Conservation (phyloP, 192 early-diverging fungal species). For the Umbelopsis isabellina region DNA sequence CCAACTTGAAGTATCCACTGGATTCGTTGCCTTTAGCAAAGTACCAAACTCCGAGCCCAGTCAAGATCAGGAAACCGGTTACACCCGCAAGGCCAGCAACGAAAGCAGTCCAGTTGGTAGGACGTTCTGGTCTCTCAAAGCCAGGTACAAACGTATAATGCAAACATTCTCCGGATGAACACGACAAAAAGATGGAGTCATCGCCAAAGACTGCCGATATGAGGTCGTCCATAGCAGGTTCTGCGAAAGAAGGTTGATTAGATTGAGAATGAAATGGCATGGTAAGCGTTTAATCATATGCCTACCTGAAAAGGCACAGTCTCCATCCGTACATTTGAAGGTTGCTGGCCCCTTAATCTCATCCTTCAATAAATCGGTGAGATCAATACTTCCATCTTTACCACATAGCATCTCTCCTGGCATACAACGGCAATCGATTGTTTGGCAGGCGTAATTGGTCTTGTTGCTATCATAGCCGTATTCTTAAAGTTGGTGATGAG, state of each 20-base stretch:
- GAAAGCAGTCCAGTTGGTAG: conserved; percentile 48
- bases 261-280: neutral
- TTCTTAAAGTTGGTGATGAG: conserved; percentile 27
- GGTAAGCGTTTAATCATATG: neutral
- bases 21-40: conserved; percentile 29
- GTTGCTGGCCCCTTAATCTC: conserved; percentile 77
- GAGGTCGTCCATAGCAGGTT: conserved; percentile 83
- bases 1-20: conserved; percentile 42
- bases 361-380: conserved; percentile 78
- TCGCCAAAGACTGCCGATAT: conserved; percentile 84
- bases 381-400: conserved; percentile 75
- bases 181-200: conserved; percentile 75
- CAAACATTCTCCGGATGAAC: conserved; percentile 84
- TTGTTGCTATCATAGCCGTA: conserved; percentile 53
- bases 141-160: conserved; percentile 88
- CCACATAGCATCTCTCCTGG: conserved; percentile 84
- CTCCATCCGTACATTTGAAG: conserved; percentile 61
- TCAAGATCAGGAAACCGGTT: conserved; percentile 35
- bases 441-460: conserved; percentile 69
- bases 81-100: conserved; percentile 45
- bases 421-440: conserved; percentile 82
- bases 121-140: conserved; percentile 50
- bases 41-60: conserved; percentile 24
- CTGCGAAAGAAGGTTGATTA: conserved; percentile 36
- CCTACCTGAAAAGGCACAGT: conserved; percentile 66